A percentile compares a stretch with the other conserved stretches of the same genome.
Conservation (phyloP, 1,284 basidiomycete genomes). For the Ganoderma lingzhi region DNA sequence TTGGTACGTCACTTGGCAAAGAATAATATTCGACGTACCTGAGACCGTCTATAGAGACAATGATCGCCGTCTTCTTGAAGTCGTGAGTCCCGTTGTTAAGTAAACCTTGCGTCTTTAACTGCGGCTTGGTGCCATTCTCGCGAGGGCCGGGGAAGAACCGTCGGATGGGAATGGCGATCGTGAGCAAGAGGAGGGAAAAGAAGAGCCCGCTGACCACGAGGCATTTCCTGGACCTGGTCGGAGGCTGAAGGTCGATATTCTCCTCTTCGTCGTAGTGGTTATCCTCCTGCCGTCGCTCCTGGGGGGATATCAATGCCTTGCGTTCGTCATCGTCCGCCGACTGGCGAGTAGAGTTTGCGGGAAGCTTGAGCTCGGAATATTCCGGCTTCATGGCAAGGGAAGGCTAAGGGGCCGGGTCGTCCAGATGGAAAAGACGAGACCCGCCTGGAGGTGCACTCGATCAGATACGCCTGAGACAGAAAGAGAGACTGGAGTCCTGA, state of each 20-base stretch:
- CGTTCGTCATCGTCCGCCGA: constrained; percentile 46
- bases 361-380: constrained; percentile 18
- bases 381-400: constrained; percentile 19
- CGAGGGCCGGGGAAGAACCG: constrained; percentile 30
- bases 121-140: constrained; percentile 27
- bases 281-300: constrained; percentile 27
- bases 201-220: constrained; percentile 50
- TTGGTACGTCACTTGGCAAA: not conserved
- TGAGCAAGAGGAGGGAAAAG: constrained; percentile 47
- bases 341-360: constrained; percentile 13
- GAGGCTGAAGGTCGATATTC: constrained; percentile 43
- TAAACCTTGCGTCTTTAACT: constrained; percentile 49
- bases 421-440: not conserved
- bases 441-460: constrained; percentile 4
- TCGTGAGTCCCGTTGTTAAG: constrained; percentile 80
- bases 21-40: constrained; percentile 53
- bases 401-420: not conserved
- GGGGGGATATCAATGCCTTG: constrained; percentile 50
- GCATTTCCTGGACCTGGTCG: constrained; percentile 47
- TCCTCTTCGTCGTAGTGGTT: constrained; percentile 34
- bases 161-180: constrained; percentile 24
- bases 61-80: constrained; percentile 81
- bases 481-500: not conserved
- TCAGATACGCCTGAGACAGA: not conserved
- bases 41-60: constrained; percentile 89